phyloP scores from a whole-genome alignment of 164 flowering plant species.

The Santalum album region DNA sequence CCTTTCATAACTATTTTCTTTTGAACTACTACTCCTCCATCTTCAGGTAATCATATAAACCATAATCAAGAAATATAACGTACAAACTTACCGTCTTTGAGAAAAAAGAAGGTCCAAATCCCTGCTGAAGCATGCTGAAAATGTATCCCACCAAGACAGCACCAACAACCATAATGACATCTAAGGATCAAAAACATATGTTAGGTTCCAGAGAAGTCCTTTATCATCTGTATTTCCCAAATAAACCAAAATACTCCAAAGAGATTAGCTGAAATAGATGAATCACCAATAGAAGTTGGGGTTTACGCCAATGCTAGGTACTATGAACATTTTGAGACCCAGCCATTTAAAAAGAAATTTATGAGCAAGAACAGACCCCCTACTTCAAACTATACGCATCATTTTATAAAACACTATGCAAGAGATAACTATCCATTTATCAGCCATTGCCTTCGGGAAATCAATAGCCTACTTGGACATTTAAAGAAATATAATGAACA shows the following conservation, averaged over 20 bases:
- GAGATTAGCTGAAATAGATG: not conserved
- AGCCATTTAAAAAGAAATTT: no score
- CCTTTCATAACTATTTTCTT: not conserved
- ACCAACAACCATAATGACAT: constrained; percentile 68
- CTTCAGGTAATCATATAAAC: not conserved
- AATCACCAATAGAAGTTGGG: no score
- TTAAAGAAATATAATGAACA: no score
- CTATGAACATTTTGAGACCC: no score
- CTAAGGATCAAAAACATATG: constrained; percentile 23
- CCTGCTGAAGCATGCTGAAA: constrained; percentile 71
- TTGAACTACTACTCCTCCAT: not conserved
- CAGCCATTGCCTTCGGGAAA: no score
- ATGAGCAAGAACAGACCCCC: no score
- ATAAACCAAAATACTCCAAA: not conserved
- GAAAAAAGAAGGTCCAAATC: constrained; percentile 48
- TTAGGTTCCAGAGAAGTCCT: no score
- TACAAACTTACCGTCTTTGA: constrained; percentile 32
- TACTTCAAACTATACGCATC: no score
- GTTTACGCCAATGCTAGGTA: no score
- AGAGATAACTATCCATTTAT: no score
- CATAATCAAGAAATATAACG: not conserved
- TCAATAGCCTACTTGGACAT: no score
- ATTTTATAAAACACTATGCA: no score
- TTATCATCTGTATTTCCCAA: not conserved
- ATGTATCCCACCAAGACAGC: constrained; percentile 75